Percentiles rank a stretch among this genome's conserved stretches.
phyloP scores from a whole-genome alignment of 257 asterid genomes.

The Lithospermum erythrorhizon region DNA sequence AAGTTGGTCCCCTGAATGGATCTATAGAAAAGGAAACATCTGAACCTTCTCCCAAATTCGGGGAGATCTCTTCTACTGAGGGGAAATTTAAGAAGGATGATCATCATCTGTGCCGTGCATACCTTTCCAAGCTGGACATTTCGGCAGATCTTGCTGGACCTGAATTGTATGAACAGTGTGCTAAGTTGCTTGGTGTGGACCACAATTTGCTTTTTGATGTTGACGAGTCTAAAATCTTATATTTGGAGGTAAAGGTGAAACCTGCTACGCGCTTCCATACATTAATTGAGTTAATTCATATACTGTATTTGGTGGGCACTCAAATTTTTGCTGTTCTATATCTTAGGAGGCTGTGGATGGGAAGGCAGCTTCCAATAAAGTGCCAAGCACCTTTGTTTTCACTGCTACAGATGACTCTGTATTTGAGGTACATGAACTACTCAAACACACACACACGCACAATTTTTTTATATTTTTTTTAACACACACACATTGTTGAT shows the following conservation, averaged over 20 bases:
- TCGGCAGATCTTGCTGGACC: slow-evolving; percentile 77
- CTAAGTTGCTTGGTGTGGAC: slow-evolving; percentile 34
- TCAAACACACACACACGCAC: slow-evolving; percentile 1
- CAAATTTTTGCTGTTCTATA: slow-evolving; percentile 6
- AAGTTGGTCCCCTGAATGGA: slow-evolving; percentile 26
- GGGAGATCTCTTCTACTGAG: slow-evolving; percentile 21
- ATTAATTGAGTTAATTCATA: neutral
- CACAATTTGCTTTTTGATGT: slow-evolving; percentile 23
- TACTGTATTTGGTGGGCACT: neutral
- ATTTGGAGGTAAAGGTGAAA: slow-evolving; percentile 50
- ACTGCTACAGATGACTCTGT: slow-evolving; percentile 50
- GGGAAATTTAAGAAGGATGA: slow-evolving; percentile 39
- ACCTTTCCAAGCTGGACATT: slow-evolving; percentile 75
- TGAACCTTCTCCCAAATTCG: slow-evolving; percentile 24
- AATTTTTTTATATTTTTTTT: too few species aligned
- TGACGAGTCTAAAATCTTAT: slow-evolving; percentile 36
- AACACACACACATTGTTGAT: neutral
- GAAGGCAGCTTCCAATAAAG: slow-evolving; percentile 18
- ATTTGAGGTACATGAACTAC: slow-evolving; percentile 46
- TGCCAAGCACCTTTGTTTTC: slow-evolving; percentile 29
- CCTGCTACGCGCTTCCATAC: slow-evolving; percentile 4
- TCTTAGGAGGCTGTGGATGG: slow-evolving; percentile 37
- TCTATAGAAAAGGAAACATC: slow-evolving; percentile 27
- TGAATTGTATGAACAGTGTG: slow-evolving; percentile 51
- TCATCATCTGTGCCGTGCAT: slow-evolving; percentile 26